Percentiles rank a stretch among this genome's conserved stretches.
These are phyloP conservation scores for Boletus tomentosulus DNA, from an alignment of 768 basidiomycete species.

Conservation along the genomic window DNA sequence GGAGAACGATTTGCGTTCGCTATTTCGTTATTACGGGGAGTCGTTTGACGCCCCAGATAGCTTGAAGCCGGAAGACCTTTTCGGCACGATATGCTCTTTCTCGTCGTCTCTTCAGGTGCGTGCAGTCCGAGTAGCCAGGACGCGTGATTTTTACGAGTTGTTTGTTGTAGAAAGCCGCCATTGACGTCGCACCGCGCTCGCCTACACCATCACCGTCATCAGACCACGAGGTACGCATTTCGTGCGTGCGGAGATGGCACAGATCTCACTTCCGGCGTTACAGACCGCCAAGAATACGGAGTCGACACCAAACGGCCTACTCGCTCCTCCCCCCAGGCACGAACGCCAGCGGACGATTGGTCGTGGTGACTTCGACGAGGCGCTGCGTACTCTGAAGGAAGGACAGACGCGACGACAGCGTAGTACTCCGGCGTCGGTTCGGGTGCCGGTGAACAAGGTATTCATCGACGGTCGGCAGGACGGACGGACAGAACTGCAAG, in stretches of 20 bases:
- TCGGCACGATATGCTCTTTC: slow-evolving; percentile 70
- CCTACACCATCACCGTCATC: neutral
- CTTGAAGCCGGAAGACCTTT: slow-evolving; percentile 79
- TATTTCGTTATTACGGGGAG: slow-evolving; percentile 79
- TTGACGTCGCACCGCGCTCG: slow-evolving; percentile 42
- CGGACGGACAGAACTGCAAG: slow-evolving; percentile 3
- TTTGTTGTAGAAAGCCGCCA: slow-evolving; percentile 56
- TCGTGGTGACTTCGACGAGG: slow-evolving; percentile 79
- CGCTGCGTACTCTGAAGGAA: slow-evolving; percentile 73
- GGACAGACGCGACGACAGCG: slow-evolving; percentile 36
- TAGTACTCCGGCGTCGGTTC: slow-evolving; percentile 11
- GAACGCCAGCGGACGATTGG: slow-evolving; percentile 53
- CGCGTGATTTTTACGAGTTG: too few relatives aligned
- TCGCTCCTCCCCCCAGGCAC: slow-evolving; percentile 41
- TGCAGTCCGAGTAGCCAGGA: neutral
- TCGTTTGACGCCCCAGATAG: slow-evolving; percentile 57
- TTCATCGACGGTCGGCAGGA: slow-evolving; percentile 26
- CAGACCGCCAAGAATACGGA: slow-evolving; percentile 43
- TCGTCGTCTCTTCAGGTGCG: slow-evolving; percentile 66
- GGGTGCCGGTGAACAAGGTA: slow-evolving; percentile 18
- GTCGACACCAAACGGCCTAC: slow-evolving; percentile 23
- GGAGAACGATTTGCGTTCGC: slow-evolving; percentile 52
- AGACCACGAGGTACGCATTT: slow-evolving; percentile 6
- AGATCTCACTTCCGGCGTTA: neutral
- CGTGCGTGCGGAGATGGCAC: neutral